Conservation (phyloP, 1,139 yeast genomes). For the Hyphopichia fennica region DNA sequence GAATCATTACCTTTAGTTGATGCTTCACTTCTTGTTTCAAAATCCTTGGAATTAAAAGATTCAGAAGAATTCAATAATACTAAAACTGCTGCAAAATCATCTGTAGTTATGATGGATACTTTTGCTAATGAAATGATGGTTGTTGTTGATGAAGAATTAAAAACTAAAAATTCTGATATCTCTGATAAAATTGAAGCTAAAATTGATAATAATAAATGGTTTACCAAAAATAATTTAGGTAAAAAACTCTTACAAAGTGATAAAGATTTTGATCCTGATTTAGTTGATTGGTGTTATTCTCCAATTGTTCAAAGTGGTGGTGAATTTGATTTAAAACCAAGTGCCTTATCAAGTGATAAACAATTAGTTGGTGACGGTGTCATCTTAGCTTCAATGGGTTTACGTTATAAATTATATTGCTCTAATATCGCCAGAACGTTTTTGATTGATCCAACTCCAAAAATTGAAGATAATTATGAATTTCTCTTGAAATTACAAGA, state of each 20-base stretch:
- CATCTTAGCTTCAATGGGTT: slow-evolving; percentile 79
- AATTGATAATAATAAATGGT: slow-evolving; percentile 76
- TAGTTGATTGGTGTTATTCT: slow-evolving; percentile 91
- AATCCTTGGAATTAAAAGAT: slow-evolving; percentile 73
- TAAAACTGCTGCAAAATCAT: slow-evolving; percentile 73
- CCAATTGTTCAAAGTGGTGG: slow-evolving; percentile 93
- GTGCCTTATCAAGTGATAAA: slow-evolving; percentile 73
- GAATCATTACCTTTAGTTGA: slow-evolving; percentile 53
- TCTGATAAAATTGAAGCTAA: slow-evolving; percentile 78
- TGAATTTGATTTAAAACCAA: slow-evolving; percentile 78
- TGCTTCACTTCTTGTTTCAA: slow-evolving; percentile 50
- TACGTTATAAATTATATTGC: slow-evolving; percentile 87
- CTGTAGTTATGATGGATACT: slow-evolving; percentile 77
- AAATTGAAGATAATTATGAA: slow-evolving; percentile 78
- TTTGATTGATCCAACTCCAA: slow-evolving; percentile 83
- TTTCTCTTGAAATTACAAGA: slow-evolving; percentile 68
- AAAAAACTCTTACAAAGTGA: slow-evolving; percentile 46
- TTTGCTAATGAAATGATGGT: slow-evolving; percentile 88
- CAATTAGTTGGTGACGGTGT: slow-evolving; percentile 75
- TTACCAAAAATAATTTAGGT: slow-evolving; percentile 61
- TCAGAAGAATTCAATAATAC: slow-evolving; percentile 69
- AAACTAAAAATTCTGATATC: slow-evolving; percentile 69
- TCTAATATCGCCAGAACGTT: slow-evolving; percentile 87
- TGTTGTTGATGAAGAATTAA: slow-evolving; percentile 82
- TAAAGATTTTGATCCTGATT: slow-evolving; percentile 67